These are phyloP conservation scores for Lepraria neglecta DNA, from an alignment of 495 filamentous ascomycete genomes.

Conservation along the genomic window DNA sequence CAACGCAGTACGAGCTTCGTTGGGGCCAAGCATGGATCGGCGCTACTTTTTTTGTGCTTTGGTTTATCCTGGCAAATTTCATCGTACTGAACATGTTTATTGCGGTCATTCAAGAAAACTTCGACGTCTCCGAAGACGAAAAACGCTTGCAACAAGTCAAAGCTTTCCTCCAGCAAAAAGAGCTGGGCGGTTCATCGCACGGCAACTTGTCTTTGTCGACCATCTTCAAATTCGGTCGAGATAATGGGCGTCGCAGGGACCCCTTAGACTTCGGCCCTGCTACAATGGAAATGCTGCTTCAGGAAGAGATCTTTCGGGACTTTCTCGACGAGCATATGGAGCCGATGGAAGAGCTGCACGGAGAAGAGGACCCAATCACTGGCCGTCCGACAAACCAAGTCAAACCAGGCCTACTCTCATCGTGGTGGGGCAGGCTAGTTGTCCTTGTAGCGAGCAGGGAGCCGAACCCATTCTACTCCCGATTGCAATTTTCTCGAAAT, in stretches of 20 bases:
- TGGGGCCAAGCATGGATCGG: slow-evolving; percentile 84
- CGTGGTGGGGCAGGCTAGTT: slow-evolving; percentile 50
- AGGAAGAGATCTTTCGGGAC: slow-evolving; percentile 88
- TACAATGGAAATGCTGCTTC: slow-evolving; percentile 88
- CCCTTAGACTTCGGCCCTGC: slow-evolving; percentile 83
- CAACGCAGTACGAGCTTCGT: slow-evolving; percentile 56
- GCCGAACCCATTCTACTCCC: slow-evolving; percentile 93
- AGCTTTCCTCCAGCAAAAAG: slow-evolving; percentile 85
- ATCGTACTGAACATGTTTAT: slow-evolving; percentile 99
- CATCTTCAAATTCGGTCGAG: slow-evolving; percentile 74
- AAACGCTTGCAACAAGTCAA: slow-evolving; percentile 95
- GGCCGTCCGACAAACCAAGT: slow-evolving; percentile 32
- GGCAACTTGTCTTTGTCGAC: slow-evolving; percentile 79
- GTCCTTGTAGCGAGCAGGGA: slow-evolving; percentile 56
- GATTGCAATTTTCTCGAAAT: slow-evolving; percentile 61
- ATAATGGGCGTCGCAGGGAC: slow-evolving; percentile 59
- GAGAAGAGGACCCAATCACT: slow-evolving; percentile 29
- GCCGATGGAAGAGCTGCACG: slow-evolving; percentile 28
- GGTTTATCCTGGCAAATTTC: slow-evolving; percentile 93
- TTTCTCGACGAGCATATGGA: slow-evolving; percentile 72
- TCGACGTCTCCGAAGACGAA: slow-evolving; percentile 98
- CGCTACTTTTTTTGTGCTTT: slow-evolving; percentile 84
- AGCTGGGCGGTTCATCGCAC: slow-evolving; percentile 59
- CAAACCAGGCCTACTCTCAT: slow-evolving; percentile 50
- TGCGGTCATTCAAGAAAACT: slow-evolving; percentile 99